Percentiles rank a stretch among this genome's conserved stretches.
These are phyloP conservation scores for Aphanomyces euteiches DNA, from an alignment of 352 stramenopile genomes.

Conservation along the genomic window DNA sequence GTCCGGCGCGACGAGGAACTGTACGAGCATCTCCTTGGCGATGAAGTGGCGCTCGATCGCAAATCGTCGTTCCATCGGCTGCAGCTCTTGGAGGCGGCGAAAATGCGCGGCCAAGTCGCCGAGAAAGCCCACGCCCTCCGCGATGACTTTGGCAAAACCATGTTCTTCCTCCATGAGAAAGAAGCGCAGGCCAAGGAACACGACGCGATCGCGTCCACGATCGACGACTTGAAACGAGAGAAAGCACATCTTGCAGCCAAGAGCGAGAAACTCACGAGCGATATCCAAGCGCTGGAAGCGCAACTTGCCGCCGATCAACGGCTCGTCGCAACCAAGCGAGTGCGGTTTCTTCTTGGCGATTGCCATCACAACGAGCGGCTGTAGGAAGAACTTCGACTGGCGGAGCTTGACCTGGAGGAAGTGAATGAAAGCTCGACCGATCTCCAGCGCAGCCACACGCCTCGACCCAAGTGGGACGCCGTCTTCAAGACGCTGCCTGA, in stretches of 20 bases:
- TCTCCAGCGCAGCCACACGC: constrained; percentile 57
- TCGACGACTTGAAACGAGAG: constrained; percentile 27
- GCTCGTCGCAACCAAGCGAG: constrained; percentile 9
- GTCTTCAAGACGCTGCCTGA: constrained; percentile 63
- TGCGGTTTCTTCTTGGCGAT: not conserved
- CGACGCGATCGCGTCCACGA: constrained; percentile 32
- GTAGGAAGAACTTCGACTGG: constrained; percentile 6
- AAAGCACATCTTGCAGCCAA: not conserved
- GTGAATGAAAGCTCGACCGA: constrained; percentile 18
- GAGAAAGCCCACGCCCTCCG: not conserved
- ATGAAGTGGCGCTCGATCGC: constrained; percentile 16
- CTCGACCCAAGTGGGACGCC: constrained; percentile 54
- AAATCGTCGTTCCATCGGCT: not conserved
- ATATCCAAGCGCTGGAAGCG: constrained; percentile 19
- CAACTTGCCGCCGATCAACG: constrained; percentile 16
- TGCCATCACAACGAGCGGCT: not conserved
- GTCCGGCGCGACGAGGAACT: constrained; percentile 7
- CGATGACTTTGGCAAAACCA: constrained; percentile 20
- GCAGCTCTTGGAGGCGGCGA: constrained; percentile 10
- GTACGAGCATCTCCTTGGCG: constrained; percentile 24
- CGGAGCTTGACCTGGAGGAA: constrained; percentile 5
- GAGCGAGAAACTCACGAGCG: not conserved
- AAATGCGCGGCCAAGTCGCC: not conserved
- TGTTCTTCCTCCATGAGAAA: constrained; percentile 45
- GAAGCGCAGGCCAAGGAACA: constrained; percentile 41